Conservation (phyloP, 129 eudicot genomes). For the Pittosporum tobira region DNA sequence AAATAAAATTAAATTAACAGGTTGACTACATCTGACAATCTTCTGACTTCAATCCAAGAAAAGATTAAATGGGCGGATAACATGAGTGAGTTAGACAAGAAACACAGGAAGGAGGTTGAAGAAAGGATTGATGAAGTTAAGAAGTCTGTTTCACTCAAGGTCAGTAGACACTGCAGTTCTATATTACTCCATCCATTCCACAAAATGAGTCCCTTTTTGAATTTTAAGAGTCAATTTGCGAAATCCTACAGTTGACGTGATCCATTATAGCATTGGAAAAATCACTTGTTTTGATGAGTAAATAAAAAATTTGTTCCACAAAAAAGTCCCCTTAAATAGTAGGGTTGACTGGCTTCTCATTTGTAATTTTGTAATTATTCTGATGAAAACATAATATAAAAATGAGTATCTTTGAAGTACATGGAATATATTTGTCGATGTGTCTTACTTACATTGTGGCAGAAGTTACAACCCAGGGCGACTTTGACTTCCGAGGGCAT, state of each 20-base stretch:
- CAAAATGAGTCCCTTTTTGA: no score
- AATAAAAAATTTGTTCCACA: no score
- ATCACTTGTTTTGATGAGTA: no score
- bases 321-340: no score
- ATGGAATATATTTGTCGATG: slow-evolving; percentile 64
- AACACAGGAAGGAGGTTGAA: slow-evolving; percentile 70
- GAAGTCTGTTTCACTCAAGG: slow-evolving; percentile 73
- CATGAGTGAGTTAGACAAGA: slow-evolving; percentile 78
- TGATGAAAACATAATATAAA: slow-evolving; percentile 3
- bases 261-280: no score
- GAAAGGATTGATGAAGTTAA: slow-evolving; percentile 64
- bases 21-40: slow-evolving; percentile 72
- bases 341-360: not conserved
- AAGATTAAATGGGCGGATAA: slow-evolving; percentile 93
- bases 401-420: not conserved
- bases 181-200: no score
- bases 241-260: no score
- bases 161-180: slow-evolving; percentile 28
- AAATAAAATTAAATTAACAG: no score
- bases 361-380: not conserved
- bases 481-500: slow-evolving; percentile 75
- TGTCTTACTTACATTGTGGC: slow-evolving; percentile 95
- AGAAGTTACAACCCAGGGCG: slow-evolving; percentile 94
- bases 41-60: slow-evolving; percentile 72
- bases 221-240: no score